Evolutionary conservation across 2,329 filamentous ascomycete species (phyloP), one percentile per base, ranked within the genome.

Genomic region (Graphilbum sp.): DNA sequence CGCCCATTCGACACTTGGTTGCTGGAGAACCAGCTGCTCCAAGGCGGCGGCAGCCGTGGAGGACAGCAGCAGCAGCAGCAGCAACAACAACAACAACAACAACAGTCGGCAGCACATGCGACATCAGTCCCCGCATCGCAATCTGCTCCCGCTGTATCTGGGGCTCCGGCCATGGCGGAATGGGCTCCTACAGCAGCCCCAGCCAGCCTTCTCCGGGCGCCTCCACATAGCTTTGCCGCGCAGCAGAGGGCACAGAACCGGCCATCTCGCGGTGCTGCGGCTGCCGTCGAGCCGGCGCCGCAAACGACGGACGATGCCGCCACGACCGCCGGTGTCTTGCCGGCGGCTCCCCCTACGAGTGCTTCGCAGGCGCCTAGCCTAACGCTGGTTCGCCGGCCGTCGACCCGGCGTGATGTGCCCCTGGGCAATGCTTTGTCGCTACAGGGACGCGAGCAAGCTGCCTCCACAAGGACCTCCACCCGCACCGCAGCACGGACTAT

Each of bases 151-250:
- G 27, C 15, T 6, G 5, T 30, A 37, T 43, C 4, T 35, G 36
- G 1, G 29, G 43, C 23, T 12, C 36, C 17, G 40, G 34, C 19
- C 58, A 61, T 34, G 23, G 31, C 32, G 9, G 37, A 34, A 29
- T 38, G 30, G 37, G 54, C 60, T 0, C 62, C 27, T 34, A 13
- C 34, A 23, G 10, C 25, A 15, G 18, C 35, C 3, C 27, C 45
- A 2, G 23, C 34, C 2, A 34, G 61, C 5, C 54, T 72, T 5
- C 52, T 74, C 18, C 61, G 64, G 27, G 67, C 63, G 27, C 69
- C 64, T 3, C 70, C 71, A 10, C 73, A 78, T 50, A 79, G 74
- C 50, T 79, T 77, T 52, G 74, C 74, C 12, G 74, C 74, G 4
- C 74, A 79, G 46, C 74, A 79, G 46, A 59, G 74, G 46, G 69